Percentiles rank a stretch among this genome's conserved stretches.
phyloP scores from a whole-genome alignment of 169 alveolate genomes.

The Plasmodium falciparum region DNA sequence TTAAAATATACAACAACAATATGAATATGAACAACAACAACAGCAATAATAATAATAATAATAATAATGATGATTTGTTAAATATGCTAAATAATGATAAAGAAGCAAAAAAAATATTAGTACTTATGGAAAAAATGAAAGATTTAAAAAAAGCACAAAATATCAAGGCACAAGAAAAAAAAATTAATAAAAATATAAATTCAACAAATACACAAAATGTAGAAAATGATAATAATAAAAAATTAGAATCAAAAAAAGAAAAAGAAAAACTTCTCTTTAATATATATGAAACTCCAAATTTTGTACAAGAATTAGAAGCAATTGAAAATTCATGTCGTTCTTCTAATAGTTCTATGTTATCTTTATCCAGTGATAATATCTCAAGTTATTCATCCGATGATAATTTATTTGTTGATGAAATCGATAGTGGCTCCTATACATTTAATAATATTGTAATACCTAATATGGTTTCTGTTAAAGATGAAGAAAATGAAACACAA shows the following conservation, averaged over 20 bases:
- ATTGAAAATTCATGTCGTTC: constrained; percentile 52
- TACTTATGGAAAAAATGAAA: not conserved
- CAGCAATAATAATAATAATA: no score
- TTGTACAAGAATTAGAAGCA: constrained; percentile 14
- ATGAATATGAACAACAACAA: no score
- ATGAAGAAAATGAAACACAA: not conserved
- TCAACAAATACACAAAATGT: not conserved
- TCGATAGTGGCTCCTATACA: constrained; percentile 12
- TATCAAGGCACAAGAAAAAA: not conserved
- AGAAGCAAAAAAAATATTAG: not conserved
- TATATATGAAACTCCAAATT: constrained; percentile 14
- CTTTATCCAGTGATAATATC: constrained; percentile 43
- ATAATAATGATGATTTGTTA: not conserved
- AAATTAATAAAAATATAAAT: not conserved
- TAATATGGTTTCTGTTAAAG: not conserved
- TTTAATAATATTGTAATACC: not conserved
- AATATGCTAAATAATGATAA: no score
- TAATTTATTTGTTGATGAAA: constrained; percentile 16
- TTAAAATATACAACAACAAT: not conserved
- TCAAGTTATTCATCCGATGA: constrained; percentile 51
- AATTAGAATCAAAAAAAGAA: not conserved
- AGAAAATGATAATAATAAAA: not conserved
- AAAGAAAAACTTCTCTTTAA: not conserved
- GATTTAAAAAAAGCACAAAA: not conserved
- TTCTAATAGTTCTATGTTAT: constrained; percentile 49